Evolutionary conservation across 1,284 basidiomycete species (phyloP), one percentile per base, ranked within the genome.

Genomic region (Tremellales sp.): DNA sequence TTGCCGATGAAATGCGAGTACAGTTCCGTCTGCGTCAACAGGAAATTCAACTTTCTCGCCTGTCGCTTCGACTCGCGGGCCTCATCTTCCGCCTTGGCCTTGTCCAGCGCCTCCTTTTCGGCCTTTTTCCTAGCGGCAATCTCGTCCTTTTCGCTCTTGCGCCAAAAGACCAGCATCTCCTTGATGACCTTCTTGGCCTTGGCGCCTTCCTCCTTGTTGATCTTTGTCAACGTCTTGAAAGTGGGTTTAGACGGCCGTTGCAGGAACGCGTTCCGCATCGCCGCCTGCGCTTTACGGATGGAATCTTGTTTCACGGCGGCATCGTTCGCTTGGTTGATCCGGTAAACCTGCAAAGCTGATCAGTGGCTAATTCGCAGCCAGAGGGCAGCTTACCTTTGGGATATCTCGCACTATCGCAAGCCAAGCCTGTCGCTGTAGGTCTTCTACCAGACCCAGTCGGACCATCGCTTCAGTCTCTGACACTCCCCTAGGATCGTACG

Each of bases 1-100:
- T 85, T 97, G 32, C 95, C 94, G 50, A 99, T 91, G 78, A 98
- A 98, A 77, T 99, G 95, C 59, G 90, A 95, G 75, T 98, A 99
- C 10, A 98, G 81, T 72, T 99, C 95, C 10, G 95, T 98, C 74
- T 98, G 95, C 51, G 91, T 97, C 73, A 99, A 94, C 71, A 99
- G 78, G 77, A 98, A 99, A 75, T 98, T 97, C 48, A 99, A 82
- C 74, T 98, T 98, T 58, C 95, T 82, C 3, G 93, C 88, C 74
- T 97, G 92, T 42, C 95, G 79, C 50, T 94, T 88, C 24, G 89
- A 86, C 74, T 99, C 95, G 41, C 95, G 82, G 68, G 86, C 89
- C 75, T 98, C 95, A 72, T 98, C 95, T 71, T 98, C 95, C 34
- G 91, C 77, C 72, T 87, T 92, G 32, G 91, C 82, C 42, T 87